These are phyloP conservation scores for Dispira parvispora DNA, from an alignment of 192 early-diverging fungal genomes.

Conservation along the genomic window DNA sequence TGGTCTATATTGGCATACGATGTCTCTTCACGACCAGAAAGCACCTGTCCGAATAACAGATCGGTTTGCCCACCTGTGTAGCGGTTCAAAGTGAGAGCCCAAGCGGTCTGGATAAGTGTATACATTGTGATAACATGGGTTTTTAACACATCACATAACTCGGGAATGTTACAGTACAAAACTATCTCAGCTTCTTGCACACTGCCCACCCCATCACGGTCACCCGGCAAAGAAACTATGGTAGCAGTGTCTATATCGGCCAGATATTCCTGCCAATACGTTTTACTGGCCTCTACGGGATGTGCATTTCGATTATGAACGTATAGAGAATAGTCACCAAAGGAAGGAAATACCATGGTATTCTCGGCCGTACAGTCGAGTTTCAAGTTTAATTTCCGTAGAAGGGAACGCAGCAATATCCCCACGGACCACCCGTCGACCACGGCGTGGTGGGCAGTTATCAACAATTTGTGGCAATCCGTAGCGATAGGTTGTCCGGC, in stretches of 20 bases:
- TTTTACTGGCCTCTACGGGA: no score
- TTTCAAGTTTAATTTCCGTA: background rate
- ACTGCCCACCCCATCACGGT: background rate
- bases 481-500: background rate
- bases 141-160: background rate
- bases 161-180: background rate
- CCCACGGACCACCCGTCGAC: background rate
- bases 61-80: slow-evolving; percentile 6
- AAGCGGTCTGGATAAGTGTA: background rate
- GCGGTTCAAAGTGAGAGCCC: background rate
- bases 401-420: background rate
- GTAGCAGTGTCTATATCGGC: background rate
- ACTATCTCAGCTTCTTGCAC: no score
- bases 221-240: background rate
- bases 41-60: background rate
- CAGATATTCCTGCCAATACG: slow-evolving; percentile 3
- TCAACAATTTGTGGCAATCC: background rate
- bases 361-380: background rate
- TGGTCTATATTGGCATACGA: background rate
- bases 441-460: background rate
- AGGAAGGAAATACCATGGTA: background rate
- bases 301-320: background rate
- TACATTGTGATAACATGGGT: background rate
- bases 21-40: background rate
- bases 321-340: background rate